These are phyloP conservation scores for Avicennia marina DNA, from an alignment of 257 asterid species.

Conservation along the genomic window DNA sequence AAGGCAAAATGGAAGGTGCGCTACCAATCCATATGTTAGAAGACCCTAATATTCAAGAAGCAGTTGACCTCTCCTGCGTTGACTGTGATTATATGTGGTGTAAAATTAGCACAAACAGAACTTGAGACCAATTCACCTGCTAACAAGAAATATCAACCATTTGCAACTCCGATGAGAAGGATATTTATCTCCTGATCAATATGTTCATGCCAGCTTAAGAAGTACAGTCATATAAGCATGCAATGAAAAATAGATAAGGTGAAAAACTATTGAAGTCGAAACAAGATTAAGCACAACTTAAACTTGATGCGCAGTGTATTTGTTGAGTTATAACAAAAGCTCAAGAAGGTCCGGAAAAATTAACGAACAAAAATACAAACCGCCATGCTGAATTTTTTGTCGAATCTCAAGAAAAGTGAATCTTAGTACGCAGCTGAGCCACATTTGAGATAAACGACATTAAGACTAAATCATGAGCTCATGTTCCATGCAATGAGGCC, in stretches of 20 bases:
- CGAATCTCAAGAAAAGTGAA: not conserved
- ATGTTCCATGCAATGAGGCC: not conserved
- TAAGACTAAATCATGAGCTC: not conserved
- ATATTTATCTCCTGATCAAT: too few relatives aligned
- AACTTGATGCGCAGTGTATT: not conserved
- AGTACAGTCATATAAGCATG: not conserved
- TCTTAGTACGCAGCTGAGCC: not conserved
- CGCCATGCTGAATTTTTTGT: not conserved
- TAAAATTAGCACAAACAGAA: conserved; percentile 78
- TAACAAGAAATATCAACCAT: conserved; percentile 11
- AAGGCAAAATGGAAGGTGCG: not conserved
- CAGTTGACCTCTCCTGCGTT: conserved; percentile 85
- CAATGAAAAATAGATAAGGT: too few relatives aligned
- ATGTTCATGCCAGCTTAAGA: not conserved
- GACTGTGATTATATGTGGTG: conserved; percentile 76
- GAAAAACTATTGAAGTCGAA: too few relatives aligned
- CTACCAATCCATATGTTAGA: not conserved
- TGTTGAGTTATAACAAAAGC: too few relatives aligned
- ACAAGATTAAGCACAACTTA: too few relatives aligned
- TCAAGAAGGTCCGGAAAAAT: too few relatives aligned
- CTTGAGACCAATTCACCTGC: conserved; percentile 84
- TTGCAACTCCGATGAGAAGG: conserved; percentile 15
- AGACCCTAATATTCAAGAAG: not conserved
- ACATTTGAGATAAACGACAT: not conserved
- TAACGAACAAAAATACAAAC: too few relatives aligned